A percentile compares a stretch with the other conserved stretches of the same genome.
phyloP scores from a whole-genome alignment of 75 land plant species.

The Cunninghamia lanceolata region DNA sequence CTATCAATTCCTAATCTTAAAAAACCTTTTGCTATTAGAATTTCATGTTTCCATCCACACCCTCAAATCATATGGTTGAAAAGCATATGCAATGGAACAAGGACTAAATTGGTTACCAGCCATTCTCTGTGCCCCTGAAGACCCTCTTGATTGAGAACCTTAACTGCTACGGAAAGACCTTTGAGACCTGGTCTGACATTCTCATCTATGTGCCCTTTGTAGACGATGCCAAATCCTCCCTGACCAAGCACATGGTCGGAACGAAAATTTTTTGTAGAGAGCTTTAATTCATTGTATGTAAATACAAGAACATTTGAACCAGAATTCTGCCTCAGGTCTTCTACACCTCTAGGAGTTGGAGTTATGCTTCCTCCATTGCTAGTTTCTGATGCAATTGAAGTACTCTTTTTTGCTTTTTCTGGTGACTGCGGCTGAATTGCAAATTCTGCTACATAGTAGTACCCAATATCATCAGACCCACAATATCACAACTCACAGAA shows the following conservation, averaged over 20 bases:
- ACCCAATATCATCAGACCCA: background rate
- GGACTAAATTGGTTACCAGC: constrained; percentile 49
- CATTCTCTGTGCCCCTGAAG: constrained; percentile 82
- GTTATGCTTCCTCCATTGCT: constrained; percentile 16
- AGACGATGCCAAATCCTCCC: constrained; percentile 82
- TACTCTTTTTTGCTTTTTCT: background rate
- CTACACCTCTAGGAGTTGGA: constrained; percentile 27
- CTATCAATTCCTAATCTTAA: background rate
- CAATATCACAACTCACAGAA: background rate
- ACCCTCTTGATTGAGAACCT: constrained; percentile 61
- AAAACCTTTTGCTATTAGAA: background rate
- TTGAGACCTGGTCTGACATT: constrained; percentile 47
- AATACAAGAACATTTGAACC: constrained; percentile 52
- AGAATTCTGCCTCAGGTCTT: constrained; percentile 44
- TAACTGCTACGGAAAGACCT: constrained; percentile 55
- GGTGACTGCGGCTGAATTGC: background rate
- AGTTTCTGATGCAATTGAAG: constrained; percentile 5
- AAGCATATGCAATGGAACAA: background rate
- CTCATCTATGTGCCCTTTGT: constrained; percentile 66
- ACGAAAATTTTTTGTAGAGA: constrained; percentile 65
- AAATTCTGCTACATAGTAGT: background rate
- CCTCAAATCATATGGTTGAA: background rate
- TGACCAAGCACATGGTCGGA: constrained; percentile 65
- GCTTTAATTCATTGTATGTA: constrained; percentile 58
- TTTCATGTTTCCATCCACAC: background rate